Conservation (phyloP, 1,284 basidiomycete genomes). For the Stygiomarasmius scandens region DNA sequence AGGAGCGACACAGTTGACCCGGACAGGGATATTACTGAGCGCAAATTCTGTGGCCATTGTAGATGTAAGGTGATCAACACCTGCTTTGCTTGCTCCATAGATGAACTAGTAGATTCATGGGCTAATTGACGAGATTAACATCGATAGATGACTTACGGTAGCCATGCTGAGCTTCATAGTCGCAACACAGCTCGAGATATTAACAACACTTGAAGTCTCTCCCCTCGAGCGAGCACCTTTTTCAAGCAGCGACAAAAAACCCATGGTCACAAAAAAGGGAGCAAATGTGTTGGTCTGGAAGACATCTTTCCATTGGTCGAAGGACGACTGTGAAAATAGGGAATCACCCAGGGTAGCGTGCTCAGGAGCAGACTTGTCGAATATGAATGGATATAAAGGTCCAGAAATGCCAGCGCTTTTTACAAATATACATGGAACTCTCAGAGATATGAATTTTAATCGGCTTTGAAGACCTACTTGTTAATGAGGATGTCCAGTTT, state of each 20-base stretch:
- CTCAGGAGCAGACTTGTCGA: constrained; percentile 55
- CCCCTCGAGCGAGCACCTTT: constrained; percentile 25
- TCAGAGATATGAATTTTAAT: no score
- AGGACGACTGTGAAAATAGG: no score
- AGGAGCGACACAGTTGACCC: constrained; percentile 34
- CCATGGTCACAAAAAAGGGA: constrained; percentile 34
- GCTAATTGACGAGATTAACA: no score
- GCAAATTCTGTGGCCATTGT: constrained; percentile 35
- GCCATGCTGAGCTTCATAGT: constrained; percentile 13
- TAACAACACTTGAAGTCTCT: constrained; percentile 33
- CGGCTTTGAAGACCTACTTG: constrained; percentile 33
- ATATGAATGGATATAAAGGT: no score
- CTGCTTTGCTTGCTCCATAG: constrained; percentile 37
- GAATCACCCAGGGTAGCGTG: constrained; percentile 60
- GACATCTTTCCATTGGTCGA: constrained; percentile 24
- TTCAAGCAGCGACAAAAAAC: constrained; percentile 35
- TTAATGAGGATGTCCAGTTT: constrained; percentile 36
- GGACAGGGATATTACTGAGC: constrained; percentile 28
- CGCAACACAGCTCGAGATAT: constrained; percentile 34
- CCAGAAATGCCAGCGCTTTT: no score
- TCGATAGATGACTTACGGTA: not conserved
- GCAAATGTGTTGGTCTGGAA: constrained; percentile 28
- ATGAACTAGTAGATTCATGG: constrained; percentile 24
- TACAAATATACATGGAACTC: no score
- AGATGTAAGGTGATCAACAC: constrained; percentile 31